These are phyloP conservation scores for Pseudocercospora musae DNA, from an alignment of 2,329 filamentous ascomycete genomes.

Conservation along the genomic window DNA sequence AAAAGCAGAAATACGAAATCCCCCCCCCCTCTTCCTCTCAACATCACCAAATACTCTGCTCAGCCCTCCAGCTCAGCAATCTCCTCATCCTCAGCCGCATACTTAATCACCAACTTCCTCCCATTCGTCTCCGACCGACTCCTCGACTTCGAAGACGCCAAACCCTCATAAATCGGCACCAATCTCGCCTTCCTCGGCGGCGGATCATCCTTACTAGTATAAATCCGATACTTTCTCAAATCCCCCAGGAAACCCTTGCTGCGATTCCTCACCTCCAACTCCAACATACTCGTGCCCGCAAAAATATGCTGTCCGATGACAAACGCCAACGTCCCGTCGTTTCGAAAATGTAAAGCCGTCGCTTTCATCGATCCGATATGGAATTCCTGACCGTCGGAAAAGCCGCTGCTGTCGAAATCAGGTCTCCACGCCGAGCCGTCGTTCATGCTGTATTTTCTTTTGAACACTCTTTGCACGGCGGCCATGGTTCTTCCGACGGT, in stretches of 20 bases:
- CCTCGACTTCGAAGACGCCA: not conserved
- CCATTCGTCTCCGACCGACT: slow-evolving; percentile 1
- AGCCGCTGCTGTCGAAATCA: slow-evolving; percentile 11
- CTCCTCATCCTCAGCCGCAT: slow-evolving; percentile 14
- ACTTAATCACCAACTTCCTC: slow-evolving; percentile 21
- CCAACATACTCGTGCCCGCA: slow-evolving; percentile 15
- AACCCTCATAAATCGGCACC: slow-evolving; percentile 16
- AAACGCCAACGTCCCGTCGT: slow-evolving; percentile 19
- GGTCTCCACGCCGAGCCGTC: slow-evolving; percentile 16
- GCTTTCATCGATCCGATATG: slow-evolving; percentile 17
- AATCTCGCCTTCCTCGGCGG: slow-evolving; percentile 18
- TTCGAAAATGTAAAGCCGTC: slow-evolving; percentile 18
- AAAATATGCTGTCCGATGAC: slow-evolving; percentile 24
- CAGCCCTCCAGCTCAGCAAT: slow-evolving; percentile 2
- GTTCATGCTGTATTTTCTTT: slow-evolving; percentile 24
- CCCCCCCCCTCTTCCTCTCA: not conserved
- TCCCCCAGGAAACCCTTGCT: slow-evolving; percentile 6
- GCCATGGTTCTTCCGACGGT: slow-evolving; percentile 18
- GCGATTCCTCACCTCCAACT: slow-evolving; percentile 16
- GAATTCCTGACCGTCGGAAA: slow-evolving; percentile 21
- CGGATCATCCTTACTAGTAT: slow-evolving; percentile 17
- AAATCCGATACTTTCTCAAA: slow-evolving; percentile 19
- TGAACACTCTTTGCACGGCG: slow-evolving; percentile 22
- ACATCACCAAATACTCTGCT: not conserved
- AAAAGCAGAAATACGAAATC: not conserved